Percentiles rank a stretch among this genome's conserved stretches.
phyloP scores from a whole-genome alignment of 208 protist species.

The Leptomonas pyrrhocoris region DNA sequence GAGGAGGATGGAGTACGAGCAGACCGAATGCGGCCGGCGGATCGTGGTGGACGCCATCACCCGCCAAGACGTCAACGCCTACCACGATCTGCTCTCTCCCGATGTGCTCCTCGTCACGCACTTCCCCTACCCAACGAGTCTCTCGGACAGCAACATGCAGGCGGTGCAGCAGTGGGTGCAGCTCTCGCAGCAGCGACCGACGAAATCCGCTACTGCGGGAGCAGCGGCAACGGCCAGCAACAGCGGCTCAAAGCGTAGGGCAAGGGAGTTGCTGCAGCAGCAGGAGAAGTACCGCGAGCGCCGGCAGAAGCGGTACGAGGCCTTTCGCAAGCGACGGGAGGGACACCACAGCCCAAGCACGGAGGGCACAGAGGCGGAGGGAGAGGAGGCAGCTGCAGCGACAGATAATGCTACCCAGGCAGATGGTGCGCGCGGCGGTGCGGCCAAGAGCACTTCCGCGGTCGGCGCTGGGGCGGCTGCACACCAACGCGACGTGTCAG shows the following conservation, averaged over 20 bases:
- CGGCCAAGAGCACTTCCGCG: no score
- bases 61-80: slow-evolving; percentile 66
- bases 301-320: slow-evolving; percentile 39
- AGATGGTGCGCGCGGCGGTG: neutral
- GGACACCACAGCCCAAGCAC: slow-evolving; percentile 15
- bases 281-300: slow-evolving; percentile 21
- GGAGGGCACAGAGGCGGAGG: slow-evolving; percentile 1
- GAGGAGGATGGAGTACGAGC: slow-evolving; percentile 83
- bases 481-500: neutral
- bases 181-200: slow-evolving; percentile 10
- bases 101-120: slow-evolving; percentile 71
- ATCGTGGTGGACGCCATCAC: slow-evolving; percentile 54
- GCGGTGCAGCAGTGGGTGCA: slow-evolving; percentile 23
- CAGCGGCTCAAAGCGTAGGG: slow-evolving; percentile 17
- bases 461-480: neutral
- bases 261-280: slow-evolving; percentile 30
- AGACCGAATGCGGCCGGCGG: slow-evolving; percentile 69
- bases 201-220: slow-evolving; percentile 1
- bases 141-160: slow-evolving; percentile 31
- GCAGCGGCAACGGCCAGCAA: neutral
- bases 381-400: neutral
- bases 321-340: slow-evolving; percentile 29
- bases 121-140: slow-evolving; percentile 62
- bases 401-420: neutral
- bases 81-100: slow-evolving; percentile 67